Conservation (phyloP, 176 grass and related monocot species). For the Typha latifolia region DNA sequence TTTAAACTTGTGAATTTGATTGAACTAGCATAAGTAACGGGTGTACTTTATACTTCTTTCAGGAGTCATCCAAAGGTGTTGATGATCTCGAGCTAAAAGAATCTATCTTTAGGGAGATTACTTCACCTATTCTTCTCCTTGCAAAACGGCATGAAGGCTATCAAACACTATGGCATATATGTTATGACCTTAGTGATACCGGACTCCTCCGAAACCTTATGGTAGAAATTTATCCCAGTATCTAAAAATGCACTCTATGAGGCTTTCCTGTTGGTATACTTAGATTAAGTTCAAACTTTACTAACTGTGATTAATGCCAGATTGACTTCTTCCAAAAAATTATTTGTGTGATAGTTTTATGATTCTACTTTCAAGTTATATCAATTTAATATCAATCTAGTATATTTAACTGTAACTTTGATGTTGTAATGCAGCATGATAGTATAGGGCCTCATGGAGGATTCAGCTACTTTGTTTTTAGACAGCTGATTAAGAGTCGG, state of each 20-base stretch:
- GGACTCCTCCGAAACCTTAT: slow-evolving; percentile 74
- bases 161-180: slow-evolving; percentile 93
- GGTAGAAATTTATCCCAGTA: slow-evolving; percentile 43
- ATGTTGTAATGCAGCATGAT: slow-evolving; percentile 65
- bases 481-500: slow-evolving; percentile 45
- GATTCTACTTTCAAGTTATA: neutral
- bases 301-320: neutral
- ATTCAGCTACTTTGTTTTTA: slow-evolving; percentile 91
- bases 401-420: neutral
- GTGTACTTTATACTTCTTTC: slow-evolving; percentile 15
- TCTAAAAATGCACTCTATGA: neutral
- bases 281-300: neutral
- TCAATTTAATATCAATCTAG: neutral
- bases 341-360: neutral
- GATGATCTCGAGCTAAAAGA: slow-evolving; percentile 62
- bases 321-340: neutral
- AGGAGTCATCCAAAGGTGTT: slow-evolving; percentile 54
- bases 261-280: neutral
- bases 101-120: slow-evolving; percentile 82
- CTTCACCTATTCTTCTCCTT: slow-evolving; percentile 68
- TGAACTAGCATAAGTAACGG: slow-evolving; percentile 6
- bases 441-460: slow-evolving; percentile 82
- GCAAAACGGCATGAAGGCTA: slow-evolving; percentile 87
- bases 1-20: neutral
- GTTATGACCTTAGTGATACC: slow-evolving; percentile 92